phyloP scores from a whole-genome alignment of 345 rosid genomes.

The Acer yangbiense region DNA sequence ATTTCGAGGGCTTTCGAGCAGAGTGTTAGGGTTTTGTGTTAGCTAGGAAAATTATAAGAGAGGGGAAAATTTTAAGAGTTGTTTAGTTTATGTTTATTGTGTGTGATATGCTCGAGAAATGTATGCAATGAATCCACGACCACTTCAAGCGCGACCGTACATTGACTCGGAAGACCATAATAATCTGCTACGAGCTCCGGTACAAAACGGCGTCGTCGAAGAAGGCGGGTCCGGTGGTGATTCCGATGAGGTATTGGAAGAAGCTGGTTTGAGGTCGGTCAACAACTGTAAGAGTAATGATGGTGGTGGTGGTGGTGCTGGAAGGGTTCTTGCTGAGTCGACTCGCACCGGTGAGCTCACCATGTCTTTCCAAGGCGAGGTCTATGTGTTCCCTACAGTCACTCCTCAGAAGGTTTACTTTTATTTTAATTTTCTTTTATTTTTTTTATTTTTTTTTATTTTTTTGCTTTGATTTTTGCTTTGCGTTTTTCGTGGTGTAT shows the following conservation, averaged over 20 bases:
- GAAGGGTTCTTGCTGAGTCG: not conserved
- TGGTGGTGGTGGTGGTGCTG: slow-evolving; percentile 10
- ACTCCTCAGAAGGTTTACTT: slow-evolving; percentile 38
- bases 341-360: slow-evolving; percentile 50
- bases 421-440: not conserved
- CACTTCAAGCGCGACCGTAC: slow-evolving; percentile 21
- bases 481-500: not conserved
- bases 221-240: not conserved
- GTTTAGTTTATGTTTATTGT: not conserved
- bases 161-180: slow-evolving; percentile 10
- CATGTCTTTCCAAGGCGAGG: slow-evolving; percentile 50
- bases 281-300: not conserved
- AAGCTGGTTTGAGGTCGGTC: not conserved
- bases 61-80: not conserved
- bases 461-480: not conserved
- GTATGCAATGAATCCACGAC: slow-evolving; percentile 31
- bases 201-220: not conserved
- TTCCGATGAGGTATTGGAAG: not conserved
- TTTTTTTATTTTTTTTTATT: not conserved
- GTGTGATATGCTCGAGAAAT: slow-evolving; percentile 30
- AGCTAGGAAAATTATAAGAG: not conserved
- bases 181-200: not conserved
- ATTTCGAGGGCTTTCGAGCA: not conserved
- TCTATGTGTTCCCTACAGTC: slow-evolving; percentile 50
- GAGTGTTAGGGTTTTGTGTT: slow-evolving; percentile 15